phyloP scores from a whole-genome alignment of 805 yeast species.

The Scheffersomyces amazonensis region DNA sequence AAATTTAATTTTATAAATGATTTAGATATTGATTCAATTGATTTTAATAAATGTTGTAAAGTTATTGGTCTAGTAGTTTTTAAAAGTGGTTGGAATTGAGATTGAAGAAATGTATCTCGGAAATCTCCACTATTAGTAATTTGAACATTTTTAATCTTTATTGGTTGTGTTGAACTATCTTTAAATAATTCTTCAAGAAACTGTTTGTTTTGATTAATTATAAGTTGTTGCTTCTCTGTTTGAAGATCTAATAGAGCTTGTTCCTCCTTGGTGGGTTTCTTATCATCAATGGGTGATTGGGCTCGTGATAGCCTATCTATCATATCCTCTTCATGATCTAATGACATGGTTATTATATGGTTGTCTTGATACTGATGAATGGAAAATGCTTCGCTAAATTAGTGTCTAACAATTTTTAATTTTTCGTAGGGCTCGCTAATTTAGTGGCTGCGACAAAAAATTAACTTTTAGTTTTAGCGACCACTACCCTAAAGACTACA shows the following conservation, averaged over 20 bases:
- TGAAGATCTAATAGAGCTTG: slow-evolving; percentile 23
- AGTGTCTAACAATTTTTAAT: too few species aligned
- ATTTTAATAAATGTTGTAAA: slow-evolving; percentile 34
- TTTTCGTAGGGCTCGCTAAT: too few species aligned
- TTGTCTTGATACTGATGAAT: too few species aligned
- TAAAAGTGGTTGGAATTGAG: slow-evolving; percentile 48
- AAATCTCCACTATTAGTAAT: slow-evolving; percentile 47
- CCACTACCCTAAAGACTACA: too few species aligned
- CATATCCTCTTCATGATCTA: slow-evolving; percentile 25
- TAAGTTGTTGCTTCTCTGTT: slow-evolving; percentile 25
- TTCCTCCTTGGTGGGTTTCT: slow-evolving; percentile 16
- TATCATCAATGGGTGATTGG: slow-evolving; percentile 6
- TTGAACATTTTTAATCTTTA: slow-evolving; percentile 42
- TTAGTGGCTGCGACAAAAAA: too few species aligned
- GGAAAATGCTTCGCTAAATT: too few species aligned
- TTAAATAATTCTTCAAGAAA: slow-evolving; percentile 32
- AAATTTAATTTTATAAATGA: slow-evolving; percentile 43
- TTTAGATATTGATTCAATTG: slow-evolving; percentile 42
- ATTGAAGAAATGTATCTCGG: slow-evolving; percentile 42
- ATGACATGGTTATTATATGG: slow-evolving; percentile 6
- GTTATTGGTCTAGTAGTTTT: slow-evolving; percentile 27
- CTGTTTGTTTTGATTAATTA: slow-evolving; percentile 29
- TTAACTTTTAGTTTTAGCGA: too few species aligned
- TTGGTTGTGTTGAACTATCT: slow-evolving; percentile 36
- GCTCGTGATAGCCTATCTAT: slow-evolving; percentile 24